Percentiles rank a stretch among this genome's conserved stretches.
These are phyloP conservation scores for Marasmius fiardii DNA, from an alignment of 1,284 basidiomycete species.

Conservation along the genomic window DNA sequence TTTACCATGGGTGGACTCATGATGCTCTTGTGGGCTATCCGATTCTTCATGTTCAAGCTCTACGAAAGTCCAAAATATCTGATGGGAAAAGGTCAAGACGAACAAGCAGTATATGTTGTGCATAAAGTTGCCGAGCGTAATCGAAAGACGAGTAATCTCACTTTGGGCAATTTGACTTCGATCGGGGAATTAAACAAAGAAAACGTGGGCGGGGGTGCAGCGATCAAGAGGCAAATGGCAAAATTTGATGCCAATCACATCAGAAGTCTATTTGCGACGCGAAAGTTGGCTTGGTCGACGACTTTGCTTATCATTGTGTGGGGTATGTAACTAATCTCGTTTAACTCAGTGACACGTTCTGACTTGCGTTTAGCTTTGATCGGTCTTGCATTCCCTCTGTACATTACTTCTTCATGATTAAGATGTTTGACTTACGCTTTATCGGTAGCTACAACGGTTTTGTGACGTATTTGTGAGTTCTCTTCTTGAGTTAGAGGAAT, in stretches of 20 bases:
- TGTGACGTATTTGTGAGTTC: conserved; percentile 58
- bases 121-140: conserved; percentile 72
- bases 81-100: conserved; percentile 69
- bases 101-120: conserved; percentile 68
- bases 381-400: conserved; percentile 70
- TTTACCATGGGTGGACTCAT: conserved; percentile 65
- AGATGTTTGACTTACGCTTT: not conserved
- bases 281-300: conserved; percentile 61
- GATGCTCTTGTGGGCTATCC: conserved; percentile 62
- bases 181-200: conserved; percentile 7
- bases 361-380: conserved; percentile 48
- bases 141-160: conserved; percentile 41
- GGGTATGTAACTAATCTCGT: conserved; percentile 36
- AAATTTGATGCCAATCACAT: conserved; percentile 48
- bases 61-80: conserved; percentile 79
- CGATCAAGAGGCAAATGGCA: conserved; percentile 34
- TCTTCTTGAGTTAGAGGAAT: not conserved
- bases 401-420: conserved; percentile 8
- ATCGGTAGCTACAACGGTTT: conserved; percentile 52
- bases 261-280: conserved; percentile 58
- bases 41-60: conserved; percentile 72
- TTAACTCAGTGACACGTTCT: not conserved
- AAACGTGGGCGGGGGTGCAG: conserved; percentile 29
- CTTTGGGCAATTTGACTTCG: conserved; percentile 40
- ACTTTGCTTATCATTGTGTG: conserved; percentile 57